Evolutionary conservation across 768 basidiomycete species (phyloP), one percentile per base, ranked within the genome.

Genomic region (Suillus paluster): DNA sequence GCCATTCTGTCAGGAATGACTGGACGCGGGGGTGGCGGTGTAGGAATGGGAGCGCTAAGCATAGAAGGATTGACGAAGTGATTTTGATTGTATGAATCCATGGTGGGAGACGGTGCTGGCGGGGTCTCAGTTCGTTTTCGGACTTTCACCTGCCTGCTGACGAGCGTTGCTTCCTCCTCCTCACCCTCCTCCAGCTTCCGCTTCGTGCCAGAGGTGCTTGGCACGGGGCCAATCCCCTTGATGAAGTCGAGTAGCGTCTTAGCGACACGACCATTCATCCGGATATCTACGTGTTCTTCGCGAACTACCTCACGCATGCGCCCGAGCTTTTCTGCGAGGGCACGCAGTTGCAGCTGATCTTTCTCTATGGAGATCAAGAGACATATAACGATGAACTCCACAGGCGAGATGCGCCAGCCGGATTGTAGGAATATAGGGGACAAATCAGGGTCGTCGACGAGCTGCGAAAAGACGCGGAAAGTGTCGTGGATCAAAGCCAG

Each of bases 301-400:
- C 91, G 73, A n/a, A 91, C 84, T 23, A 81, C 71, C 6, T 64
- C 66, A 34, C 92, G 78, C 85, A 94, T 84, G 17, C 72, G 73
- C 10, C 70, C 70, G 5, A 90, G 79, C 0, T 79, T 81, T 21
- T 68, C 64, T 1, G 82, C 77, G 44, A 91, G 67, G 69, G 81
- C 79, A 0, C 63, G 64, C 63, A 77, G 44, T 3, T 76, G 69
- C 60, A 83, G 65, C 12, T 57, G 69, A 15, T 78, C 73, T 72
- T 80, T 85, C 58, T 82, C 77, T n/a, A 79, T 70, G 14, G 80
- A 79, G 17, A 91, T 81, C 23, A 92, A 71, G 4, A 89, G 66
- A 23, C 78, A 78, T 53, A 84, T 81, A 64, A 82, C 75, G 52
- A 90, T 79, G 64, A 93, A 85, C 70, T 93, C 91, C 44, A 91